A percentile compares a stretch with the other conserved stretches of the same genome.
phyloP scores from a whole-genome alignment of 2,329 filamentous ascomycete genomes.

The Pseudomassariella vexata region DNA sequence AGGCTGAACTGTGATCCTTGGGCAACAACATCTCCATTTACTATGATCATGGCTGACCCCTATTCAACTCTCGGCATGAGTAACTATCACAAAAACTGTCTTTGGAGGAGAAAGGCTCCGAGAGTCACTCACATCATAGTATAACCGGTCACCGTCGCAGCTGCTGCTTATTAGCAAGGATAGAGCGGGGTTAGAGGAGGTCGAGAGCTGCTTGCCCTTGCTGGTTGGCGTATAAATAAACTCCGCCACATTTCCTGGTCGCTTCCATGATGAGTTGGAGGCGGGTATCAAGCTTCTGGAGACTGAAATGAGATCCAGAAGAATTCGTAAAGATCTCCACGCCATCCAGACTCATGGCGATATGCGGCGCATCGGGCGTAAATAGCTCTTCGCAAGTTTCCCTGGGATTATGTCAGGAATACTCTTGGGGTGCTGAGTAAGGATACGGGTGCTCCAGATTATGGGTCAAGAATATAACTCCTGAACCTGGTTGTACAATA shows the following conservation, averaged over 20 bases:
- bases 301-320: slow-evolving; percentile 56
- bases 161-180: too few relatives aligned
- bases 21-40: slow-evolving; percentile 58
- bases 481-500: too few relatives aligned
- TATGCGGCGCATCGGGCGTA: slow-evolving; percentile 39
- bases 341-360: slow-evolving; percentile 47
- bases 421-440: too few relatives aligned
- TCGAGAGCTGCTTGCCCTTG: slow-evolving; percentile 17
- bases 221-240: slow-evolving; percentile 57
- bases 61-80: too few relatives aligned
- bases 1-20: slow-evolving; percentile 63
- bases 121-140: slow-evolving; percentile 11
- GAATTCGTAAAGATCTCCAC: slow-evolving; percentile 69
- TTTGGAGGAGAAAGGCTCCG: too few relatives aligned
- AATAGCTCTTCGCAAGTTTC: slow-evolving; percentile 67
- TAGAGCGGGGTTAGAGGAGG: too few relatives aligned
- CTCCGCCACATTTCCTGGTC: slow-evolving; percentile 38
- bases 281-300: slow-evolving; percentile 58
- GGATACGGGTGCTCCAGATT: too few relatives aligned
- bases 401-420: too few relatives aligned
- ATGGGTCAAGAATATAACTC: too few relatives aligned
- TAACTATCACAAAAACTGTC: slow-evolving; percentile 23
- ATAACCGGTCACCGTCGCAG: slow-evolving; percentile 52
- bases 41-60: slow-evolving; percentile 55
- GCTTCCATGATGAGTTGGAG: slow-evolving; percentile 62